Percentiles rank a stretch among this genome's conserved stretches.
phyloP scores from a whole-genome alignment of 768 basidiomycete species.

The Boletus insuetus region DNA sequence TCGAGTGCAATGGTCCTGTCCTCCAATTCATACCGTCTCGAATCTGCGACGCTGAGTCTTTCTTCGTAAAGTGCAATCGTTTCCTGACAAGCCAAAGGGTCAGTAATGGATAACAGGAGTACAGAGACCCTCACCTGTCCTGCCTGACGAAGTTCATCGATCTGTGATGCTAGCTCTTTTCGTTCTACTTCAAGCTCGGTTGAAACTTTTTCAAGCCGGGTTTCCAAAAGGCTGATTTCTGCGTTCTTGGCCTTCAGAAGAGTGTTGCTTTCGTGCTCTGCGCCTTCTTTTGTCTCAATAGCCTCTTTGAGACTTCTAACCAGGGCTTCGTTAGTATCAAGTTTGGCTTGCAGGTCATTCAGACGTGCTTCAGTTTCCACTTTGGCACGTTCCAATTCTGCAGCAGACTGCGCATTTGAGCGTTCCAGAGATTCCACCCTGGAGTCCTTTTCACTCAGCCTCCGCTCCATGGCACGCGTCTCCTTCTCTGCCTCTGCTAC shows the following conservation, averaged over 20 bases:
- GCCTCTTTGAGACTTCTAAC: conserved; percentile 50
- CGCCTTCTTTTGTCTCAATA: conserved; percentile 49
- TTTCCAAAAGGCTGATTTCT: conserved; percentile 57
- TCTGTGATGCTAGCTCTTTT: conserved; percentile 63
- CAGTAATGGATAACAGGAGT: background rate
- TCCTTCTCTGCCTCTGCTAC: conserved; percentile 44
- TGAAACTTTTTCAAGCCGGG: conserved; percentile 43
- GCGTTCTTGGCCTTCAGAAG: conserved; percentile 54
- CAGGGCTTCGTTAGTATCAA: conserved; percentile 44
- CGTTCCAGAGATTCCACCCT: conserved; percentile 49
- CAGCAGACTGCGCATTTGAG: conserved; percentile 34
- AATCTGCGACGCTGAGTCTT: conserved; percentile 67
- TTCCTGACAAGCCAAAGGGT: conserved; percentile 51
- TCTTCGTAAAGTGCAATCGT: conserved; percentile 96
- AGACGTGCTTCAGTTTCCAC: conserved; percentile 43
- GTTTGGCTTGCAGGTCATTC: conserved; percentile 41
- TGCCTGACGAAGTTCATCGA: conserved; percentile 83
- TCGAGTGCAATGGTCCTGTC: conserved; percentile 59
- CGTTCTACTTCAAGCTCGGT: conserved; percentile 55
- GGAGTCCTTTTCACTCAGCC: conserved; percentile 42
- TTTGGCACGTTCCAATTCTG: conserved; percentile 46
- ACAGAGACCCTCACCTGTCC: conserved; percentile 62
- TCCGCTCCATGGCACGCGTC: conserved; percentile 40
- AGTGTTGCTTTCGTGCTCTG: conserved; percentile 48
- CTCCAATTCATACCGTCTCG: conserved; percentile 76